Base-by-base conservation (phyloP, 2,329 filamentous ascomycete species). In the Lasiodiplodia gonubiensis region DNA sequence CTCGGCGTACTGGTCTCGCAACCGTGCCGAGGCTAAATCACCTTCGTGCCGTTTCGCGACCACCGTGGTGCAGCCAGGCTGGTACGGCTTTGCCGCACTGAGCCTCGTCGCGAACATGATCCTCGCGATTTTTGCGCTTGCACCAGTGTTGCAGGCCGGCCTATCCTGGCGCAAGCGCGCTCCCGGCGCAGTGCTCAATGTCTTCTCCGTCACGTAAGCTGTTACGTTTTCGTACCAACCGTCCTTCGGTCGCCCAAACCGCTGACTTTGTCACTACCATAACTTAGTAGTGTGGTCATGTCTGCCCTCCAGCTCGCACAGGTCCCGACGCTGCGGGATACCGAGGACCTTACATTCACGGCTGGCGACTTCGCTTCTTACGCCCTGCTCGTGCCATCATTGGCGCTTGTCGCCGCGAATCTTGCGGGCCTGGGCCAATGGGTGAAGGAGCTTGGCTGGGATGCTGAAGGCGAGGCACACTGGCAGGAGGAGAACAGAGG, bases 1-100 rank as follows among this genome's bases (percentile, higher is more conserved):
- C 35, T 10, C 66, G 1, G 49, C 33, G 25, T 67, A 35, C 49
- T 67, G 66, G 66, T 54, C 57, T 18, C 57, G 66, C 48, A 49
- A 49, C 57, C 66, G 66, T 4, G 35, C 55, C 65, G 37, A 42
- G 16, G 18, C 49, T 25, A 2, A 30, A 0, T 16, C 42, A 0
- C n/a, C n/a, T 1, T n/a, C 30, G 18, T 67, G 64, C 48, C 4
- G 12, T 46, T 21, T 33, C 42, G 3, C n/a, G 8, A 4, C 35
- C 30, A 52, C 27, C 3, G 23, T 33, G 14, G 39, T 42, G 18
- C 39, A 42, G 39, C 21, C 7, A 25, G 21, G 48, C 14, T 67
- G 64, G 64, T 53, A 33, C 30, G 23, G 33, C 1, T 67, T 60
- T 14, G 2, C 33, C n/a, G 42, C 27, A 12, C 5, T 57, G 46